A percentile compares a stretch with the other conserved stretches of the same genome.
These are phyloP conservation scores for Tetrapyrgos nigripes DNA, from an alignment of 1,284 basidiomycete species.

Conservation along the genomic window DNA sequence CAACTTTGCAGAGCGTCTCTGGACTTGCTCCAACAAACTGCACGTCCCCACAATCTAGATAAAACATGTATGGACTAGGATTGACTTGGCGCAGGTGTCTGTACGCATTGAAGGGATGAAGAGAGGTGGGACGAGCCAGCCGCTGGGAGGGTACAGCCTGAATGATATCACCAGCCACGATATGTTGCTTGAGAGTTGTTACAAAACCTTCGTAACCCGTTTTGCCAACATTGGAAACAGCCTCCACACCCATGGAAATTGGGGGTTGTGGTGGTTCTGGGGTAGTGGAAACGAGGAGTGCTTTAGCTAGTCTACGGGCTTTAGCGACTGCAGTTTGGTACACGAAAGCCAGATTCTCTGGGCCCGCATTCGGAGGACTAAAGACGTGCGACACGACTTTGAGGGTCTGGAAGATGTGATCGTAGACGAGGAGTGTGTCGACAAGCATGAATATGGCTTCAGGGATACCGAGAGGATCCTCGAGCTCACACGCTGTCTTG, in stretches of 20 bases:
- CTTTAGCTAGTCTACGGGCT: conserved; percentile 76
- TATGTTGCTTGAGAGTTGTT: conserved; percentile 91
- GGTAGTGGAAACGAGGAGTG: conserved; percentile 62
- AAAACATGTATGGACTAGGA: conserved; percentile 99
- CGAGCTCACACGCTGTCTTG: conserved; percentile 78
- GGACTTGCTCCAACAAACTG: conserved; percentile 98
- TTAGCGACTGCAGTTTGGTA: conserved; percentile 87
- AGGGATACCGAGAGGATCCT: conserved; percentile 85
- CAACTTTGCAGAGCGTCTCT: conserved; percentile 97
- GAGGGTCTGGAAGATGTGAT: conserved; percentile 95
- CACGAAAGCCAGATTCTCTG: conserved; percentile 73
- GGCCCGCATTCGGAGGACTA: conserved; percentile 71
- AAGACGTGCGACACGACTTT: conserved; percentile 97
- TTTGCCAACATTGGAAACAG: conserved; percentile 93
- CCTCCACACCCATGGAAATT: conserved; percentile 74
- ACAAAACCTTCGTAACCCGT: conserved; percentile 94
- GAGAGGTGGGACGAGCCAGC: conserved; percentile 80
- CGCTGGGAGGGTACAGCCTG: conserved; percentile 98
- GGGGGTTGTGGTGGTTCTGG: conserved; percentile 74
- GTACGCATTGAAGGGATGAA: conserved; percentile 98
- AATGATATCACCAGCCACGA: conserved; percentile 97
- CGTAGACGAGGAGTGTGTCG: conserved; percentile 94
- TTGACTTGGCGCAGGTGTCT: conserved; percentile 93
- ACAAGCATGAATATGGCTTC: conserved; percentile 98
- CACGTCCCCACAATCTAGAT: conserved; percentile 90